These are phyloP conservation scores for Chenopodium quinoa DNA, from an alignment of 148 eudicot species.

Conservation along the genomic window DNA sequence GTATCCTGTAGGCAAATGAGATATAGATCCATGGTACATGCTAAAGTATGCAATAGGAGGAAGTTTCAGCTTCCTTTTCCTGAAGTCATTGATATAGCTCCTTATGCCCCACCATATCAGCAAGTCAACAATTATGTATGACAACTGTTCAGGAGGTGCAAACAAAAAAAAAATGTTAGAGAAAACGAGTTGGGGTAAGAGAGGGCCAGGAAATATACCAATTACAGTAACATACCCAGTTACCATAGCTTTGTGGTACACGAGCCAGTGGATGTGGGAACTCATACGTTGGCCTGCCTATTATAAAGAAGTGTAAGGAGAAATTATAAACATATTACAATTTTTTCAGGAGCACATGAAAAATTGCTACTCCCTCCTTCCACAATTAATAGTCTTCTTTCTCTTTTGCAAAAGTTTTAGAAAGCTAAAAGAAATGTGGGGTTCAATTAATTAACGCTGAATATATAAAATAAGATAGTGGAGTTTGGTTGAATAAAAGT, in stretches of 20 bases:
- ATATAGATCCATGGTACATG: slow-evolving; percentile 77
- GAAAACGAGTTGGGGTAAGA: background rate
- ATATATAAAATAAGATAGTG: no score
- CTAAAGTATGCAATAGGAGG: slow-evolving; percentile 90
- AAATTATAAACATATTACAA: slow-evolving; percentile 13
- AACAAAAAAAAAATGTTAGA: slow-evolving; percentile 16
- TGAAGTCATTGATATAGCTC: slow-evolving; percentile 82
- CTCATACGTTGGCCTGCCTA: slow-evolving; percentile 94
- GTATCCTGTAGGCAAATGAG: slow-evolving; percentile 90
- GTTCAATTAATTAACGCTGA: no score
- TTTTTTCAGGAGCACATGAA: background rate
- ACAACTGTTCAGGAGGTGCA: slow-evolving; percentile 44
- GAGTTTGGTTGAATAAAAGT: no score
- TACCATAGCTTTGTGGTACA: slow-evolving; percentile 84
- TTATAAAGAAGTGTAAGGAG: slow-evolving; percentile 32
- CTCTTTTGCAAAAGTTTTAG: no score
- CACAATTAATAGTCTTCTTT: no score
- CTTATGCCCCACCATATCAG: slow-evolving; percentile 95
- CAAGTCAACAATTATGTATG: slow-evolving; percentile 84
- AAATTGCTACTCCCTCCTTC: background rate
- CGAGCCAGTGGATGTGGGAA: slow-evolving; percentile 93
- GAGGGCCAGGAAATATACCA: background rate
- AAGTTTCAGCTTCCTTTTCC: slow-evolving; percentile 82
- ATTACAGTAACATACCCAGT: slow-evolving; percentile 64
- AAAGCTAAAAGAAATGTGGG: no score